Base-by-base conservation (phyloP, 2,329 filamentous ascomycete species). In the Neonectria punicea region DNA sequence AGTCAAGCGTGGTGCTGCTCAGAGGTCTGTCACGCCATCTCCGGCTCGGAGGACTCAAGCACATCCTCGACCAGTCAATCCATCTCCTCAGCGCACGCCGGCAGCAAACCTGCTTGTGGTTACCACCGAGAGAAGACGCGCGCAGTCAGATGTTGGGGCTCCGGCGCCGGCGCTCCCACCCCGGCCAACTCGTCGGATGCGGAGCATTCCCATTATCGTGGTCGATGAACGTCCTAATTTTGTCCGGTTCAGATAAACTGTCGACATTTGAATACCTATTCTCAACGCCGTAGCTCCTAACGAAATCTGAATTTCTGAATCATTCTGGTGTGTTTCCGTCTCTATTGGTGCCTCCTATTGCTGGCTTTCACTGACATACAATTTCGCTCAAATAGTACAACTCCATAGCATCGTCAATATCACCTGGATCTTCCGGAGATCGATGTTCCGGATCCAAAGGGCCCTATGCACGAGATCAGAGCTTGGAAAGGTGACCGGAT, bases 401-500 rank as follows among this genome's bases (percentile, higher is more conserved):
- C 10, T 28, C 18, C 43, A 18, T 16, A 46, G n/a, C 10, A 44
- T 39, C 18, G n/a, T 39, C 39, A 20, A 51, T 61, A 46, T 65
- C 65, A 72, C 58, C 72, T 68, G 57, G 65, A 61, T 64, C 68
- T 71, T 22, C 61, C 51, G 6, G 65, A 59, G 58, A 63, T 55
- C 18, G 71, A 70, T 56, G 69, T 61, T 28, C 54, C 47, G 16
- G 67, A 65, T 46, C 65, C 69, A 44, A 57, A 34, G 47, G 70
- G 62, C 61, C 73, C 76, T 78, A 68, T 51, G 61, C 58, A 69
- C 65, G 60, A 46, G 50, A 71, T 78, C 69, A 78, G 76, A 77
- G 71, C 61, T 67, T 76, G 70, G 54, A 70, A 59, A 57, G 47
- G 47, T 54, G 49, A 54, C 55, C 34, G 30, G 63, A 56, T 64